Evolutionary conservation across 1,284 basidiomycete genomes (phyloP).

Genomic region (Peniophora sp.): DNA sequence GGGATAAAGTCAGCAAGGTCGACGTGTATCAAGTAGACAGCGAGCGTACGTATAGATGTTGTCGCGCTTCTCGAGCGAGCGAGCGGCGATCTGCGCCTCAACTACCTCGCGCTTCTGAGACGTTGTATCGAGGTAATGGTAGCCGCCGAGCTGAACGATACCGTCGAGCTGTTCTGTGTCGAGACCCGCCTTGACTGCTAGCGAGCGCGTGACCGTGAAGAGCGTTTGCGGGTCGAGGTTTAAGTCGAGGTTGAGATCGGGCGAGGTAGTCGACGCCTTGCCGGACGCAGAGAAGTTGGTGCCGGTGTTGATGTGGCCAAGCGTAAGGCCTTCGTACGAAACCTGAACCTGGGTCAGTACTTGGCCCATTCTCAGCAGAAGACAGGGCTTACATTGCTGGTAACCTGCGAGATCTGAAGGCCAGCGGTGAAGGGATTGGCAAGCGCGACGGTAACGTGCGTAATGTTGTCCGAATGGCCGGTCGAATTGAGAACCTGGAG

Average conservation of each 20-base stretch:
- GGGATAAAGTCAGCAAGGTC: constrained; percentile 4
- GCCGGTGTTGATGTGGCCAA: constrained; percentile 56
- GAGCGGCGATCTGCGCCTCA: constrained; percentile 1
- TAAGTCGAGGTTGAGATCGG: constrained; percentile 53
- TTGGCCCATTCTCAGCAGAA: too few species aligned
- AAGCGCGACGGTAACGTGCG: constrained; percentile 58
- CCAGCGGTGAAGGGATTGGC: constrained; percentile 64
- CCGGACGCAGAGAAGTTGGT: constrained; percentile 50
- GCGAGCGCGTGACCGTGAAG: constrained; percentile 62
- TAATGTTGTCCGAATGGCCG: constrained; percentile 55
- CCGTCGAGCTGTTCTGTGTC: constrained; percentile 58
- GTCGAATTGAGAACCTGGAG: constrained; percentile 59
- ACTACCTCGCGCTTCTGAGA: constrained; percentile 23
- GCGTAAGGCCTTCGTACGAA: constrained; percentile 52
- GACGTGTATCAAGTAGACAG: background rate
- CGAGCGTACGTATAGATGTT: constrained; percentile 46
- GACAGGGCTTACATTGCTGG: constrained; percentile 4
- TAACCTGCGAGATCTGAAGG: constrained; percentile 54
- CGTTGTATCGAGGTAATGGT: constrained; percentile 46
- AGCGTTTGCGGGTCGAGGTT: constrained; percentile 68
- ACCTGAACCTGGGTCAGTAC: constrained; percentile 49
- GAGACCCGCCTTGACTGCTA: constrained; percentile 60
- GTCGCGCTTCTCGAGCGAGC: constrained; percentile 17
- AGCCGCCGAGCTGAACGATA: constrained; percentile 65
- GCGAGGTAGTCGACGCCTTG: constrained; percentile 51